Evolutionary conservation across 1,284 basidiomycete genomes (phyloP).

Genomic region (Ustilago loliicola): DNA sequence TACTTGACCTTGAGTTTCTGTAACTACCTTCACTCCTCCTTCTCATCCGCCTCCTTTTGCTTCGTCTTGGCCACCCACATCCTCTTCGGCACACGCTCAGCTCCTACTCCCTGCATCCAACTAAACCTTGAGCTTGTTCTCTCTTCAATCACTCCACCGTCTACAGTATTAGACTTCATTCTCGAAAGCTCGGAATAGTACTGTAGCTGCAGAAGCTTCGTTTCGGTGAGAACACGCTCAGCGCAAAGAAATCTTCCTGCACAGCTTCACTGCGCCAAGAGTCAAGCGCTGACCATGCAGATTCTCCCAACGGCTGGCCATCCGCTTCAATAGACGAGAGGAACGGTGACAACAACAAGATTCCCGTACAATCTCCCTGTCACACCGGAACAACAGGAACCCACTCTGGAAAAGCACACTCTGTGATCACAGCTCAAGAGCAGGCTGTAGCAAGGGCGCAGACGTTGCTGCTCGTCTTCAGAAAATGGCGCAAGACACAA

Average conservation of each 20-base stretch:
- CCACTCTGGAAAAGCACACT: neutral
- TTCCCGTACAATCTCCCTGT: neutral
- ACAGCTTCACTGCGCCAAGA: neutral
- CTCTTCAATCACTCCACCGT: neutral
- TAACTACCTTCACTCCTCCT: neutral
- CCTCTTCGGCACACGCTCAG: constrained; percentile 3
- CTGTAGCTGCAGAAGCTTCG: neutral
- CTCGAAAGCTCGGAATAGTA: neutral
- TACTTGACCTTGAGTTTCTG: neutral
- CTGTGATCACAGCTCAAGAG: neutral
- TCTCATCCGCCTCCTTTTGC: neutral
- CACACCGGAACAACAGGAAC: neutral
- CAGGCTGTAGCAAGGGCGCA: constrained; percentile 2
- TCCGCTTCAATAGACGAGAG: neutral
- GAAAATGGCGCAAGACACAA: constrained; percentile 13
- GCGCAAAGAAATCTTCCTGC: neutral
- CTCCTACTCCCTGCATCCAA: neutral
- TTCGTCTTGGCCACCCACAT: neutral
- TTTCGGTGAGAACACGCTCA: neutral
- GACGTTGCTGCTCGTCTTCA: neutral
- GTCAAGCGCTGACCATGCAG: constrained; percentile 7
- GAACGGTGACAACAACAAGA: neutral
- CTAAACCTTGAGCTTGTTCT: constrained; percentile 7
- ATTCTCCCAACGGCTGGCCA: neutral
- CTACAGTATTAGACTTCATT: neutral